These are phyloP conservation scores for Apiospora aurea DNA, from an alignment of 2,329 filamentous ascomycete genomes.

Conservation along the genomic window DNA sequence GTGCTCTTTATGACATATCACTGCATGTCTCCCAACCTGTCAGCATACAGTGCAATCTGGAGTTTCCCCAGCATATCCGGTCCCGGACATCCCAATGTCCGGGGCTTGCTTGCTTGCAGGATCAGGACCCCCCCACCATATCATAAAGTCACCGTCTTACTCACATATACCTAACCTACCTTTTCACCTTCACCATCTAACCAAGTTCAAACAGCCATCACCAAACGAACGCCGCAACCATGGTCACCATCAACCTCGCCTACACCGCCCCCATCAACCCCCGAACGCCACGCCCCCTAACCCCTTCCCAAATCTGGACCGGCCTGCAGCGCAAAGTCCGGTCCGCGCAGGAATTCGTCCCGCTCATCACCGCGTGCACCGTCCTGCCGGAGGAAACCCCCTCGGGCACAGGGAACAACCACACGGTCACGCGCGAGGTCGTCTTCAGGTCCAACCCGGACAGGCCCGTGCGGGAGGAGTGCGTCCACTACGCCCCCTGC, in stretches of 20 bases:
- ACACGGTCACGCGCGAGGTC: conserved; percentile 39
- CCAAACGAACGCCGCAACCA: conserved; percentile 31
- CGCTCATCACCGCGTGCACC: conserved; percentile 43
- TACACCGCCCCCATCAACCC: conserved; percentile 48
- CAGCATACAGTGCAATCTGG: not conserved
- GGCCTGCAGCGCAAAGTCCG: conserved; percentile 47
- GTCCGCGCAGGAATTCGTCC: conserved; percentile 46
- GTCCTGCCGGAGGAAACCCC: conserved; percentile 41
- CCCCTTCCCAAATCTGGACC: conserved; percentile 44
- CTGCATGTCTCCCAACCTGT: not conserved
- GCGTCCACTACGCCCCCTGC: conserved; percentile 42
- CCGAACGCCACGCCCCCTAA: conserved; percentile 40
- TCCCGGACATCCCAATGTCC: conserved; percentile 1
- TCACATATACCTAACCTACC: not conserved
- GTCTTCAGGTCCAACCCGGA: conserved; percentile 34
- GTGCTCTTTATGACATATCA: not conserved
- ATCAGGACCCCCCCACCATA: not conserved
- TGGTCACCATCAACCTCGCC: conserved; percentile 44
- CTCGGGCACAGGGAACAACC: not conserved
- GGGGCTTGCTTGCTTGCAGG: not conserved
- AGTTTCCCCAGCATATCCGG: not conserved
- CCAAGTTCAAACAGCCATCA: too few relatives aligned
- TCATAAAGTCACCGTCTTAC: not conserved
- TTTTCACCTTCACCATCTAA: not conserved
- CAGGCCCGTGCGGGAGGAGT: conserved; percentile 39